phyloP scores from a whole-genome alignment of 306 rosid genomes.

The Cicer judaicum region DNA sequence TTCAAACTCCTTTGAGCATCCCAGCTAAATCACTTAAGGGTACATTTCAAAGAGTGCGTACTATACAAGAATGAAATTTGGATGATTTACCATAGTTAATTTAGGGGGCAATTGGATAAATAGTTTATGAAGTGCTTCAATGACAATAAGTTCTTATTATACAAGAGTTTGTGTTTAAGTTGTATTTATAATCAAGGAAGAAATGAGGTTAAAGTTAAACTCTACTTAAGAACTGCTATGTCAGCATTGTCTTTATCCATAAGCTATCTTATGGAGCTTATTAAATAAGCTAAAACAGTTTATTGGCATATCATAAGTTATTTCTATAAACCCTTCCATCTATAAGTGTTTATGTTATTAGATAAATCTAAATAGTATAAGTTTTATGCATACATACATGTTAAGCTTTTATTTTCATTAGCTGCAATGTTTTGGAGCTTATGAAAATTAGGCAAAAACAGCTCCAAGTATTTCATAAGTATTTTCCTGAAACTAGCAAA shows the following conservation, averaged over 20 bases:
- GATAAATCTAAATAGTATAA: neutral
- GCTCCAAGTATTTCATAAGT: neutral
- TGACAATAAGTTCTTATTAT: neutral
- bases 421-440: constrained; percentile 9
- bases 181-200: neutral
- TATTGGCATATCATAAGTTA: neutral
- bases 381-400: neutral
- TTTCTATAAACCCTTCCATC: neutral
- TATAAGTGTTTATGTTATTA: neutral
- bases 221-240: neutral
- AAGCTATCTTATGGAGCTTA: neutral
- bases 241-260: neutral
- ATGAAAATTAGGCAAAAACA: neutral
- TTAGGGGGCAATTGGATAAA: neutral
- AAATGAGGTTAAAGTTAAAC: neutral
- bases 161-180: neutral
- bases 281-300: neutral
- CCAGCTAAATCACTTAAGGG: neutral
- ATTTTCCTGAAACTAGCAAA: neutral
- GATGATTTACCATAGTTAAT: neutral
- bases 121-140: neutral
- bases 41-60: neutral
- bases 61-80: constrained; percentile 4
- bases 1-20: neutral
- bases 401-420: neutral